Conservation (phyloP, 176 grass and related monocot species). For the Alloteropsis semialata region DNA sequence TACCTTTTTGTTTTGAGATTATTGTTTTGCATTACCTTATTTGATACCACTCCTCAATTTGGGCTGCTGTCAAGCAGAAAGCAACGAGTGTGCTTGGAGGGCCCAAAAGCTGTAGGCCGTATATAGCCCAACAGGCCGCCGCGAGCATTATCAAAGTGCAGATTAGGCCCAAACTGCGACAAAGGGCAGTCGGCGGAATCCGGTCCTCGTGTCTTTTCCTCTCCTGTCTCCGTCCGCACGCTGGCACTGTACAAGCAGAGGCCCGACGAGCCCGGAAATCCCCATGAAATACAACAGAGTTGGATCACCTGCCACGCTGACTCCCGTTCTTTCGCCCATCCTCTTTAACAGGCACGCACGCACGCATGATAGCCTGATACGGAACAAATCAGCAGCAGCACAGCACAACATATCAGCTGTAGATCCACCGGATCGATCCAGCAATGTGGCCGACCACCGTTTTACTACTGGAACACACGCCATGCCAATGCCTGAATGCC, state of each 20-base stretch:
- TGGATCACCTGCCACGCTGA: constrained; percentile 7
- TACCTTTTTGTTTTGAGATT: too few relatives aligned
- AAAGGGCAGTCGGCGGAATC: too few relatives aligned
- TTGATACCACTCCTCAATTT: neutral
- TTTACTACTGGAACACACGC: neutral
- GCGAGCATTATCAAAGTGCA: neutral
- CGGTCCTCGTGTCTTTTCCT: too few relatives aligned
- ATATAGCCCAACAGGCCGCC: neutral
- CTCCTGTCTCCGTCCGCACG: too few relatives aligned
- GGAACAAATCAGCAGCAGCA: neutral
- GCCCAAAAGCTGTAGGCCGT: neutral
- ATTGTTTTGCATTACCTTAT: neutral
- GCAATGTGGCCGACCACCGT: neutral
- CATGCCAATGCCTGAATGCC: neutral
- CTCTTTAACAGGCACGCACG: neutral
- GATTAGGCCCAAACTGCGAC: neutral
- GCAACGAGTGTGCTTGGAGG: too few relatives aligned
- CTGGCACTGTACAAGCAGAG: neutral
- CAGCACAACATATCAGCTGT: neutral
- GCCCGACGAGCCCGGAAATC: too few relatives aligned
- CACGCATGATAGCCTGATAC: neutral
- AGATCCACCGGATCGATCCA: constrained; percentile 1
- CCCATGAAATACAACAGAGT: too few relatives aligned
- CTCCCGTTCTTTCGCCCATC: neutral
- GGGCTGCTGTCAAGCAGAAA: neutral